A percentile compares a stretch with the other conserved stretches of the same genome.
Evolutionary conservation across 306 rosid genomes (phyloP).

Genomic region (Albizia julibrissin): DNA sequence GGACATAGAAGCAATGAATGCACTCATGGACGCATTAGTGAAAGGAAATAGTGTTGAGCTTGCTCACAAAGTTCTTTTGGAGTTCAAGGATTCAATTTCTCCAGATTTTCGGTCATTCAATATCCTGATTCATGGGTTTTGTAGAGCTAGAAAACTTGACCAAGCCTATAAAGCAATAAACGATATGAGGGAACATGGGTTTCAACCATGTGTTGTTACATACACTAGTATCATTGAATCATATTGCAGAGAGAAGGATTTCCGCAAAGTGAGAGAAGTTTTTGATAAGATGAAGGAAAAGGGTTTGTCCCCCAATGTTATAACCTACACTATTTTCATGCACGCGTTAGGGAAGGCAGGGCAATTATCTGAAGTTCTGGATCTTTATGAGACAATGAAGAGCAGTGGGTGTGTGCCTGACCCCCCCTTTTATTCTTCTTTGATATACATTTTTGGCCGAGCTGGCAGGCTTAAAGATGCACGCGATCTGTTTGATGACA

Average conservation of each 20-base stretch:
- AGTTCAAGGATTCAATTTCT: constrained; percentile 55
- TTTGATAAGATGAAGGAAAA: constrained; percentile 59
- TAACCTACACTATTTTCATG: constrained; percentile 68
- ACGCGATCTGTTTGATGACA: constrained; percentile 64
- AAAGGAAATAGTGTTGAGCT: constrained; percentile 65
- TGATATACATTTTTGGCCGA: constrained; percentile 65
- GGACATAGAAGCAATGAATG: constrained; percentile 54
- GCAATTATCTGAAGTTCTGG: constrained; percentile 55
- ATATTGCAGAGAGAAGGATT: constrained; percentile 63
- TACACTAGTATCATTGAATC: constrained; percentile 62
- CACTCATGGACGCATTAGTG: constrained; percentile 68
- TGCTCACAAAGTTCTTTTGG: constrained; percentile 57
- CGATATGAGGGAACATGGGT: constrained; percentile 65
- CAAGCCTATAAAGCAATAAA: constrained; percentile 60
- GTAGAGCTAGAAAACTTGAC: constrained; percentile 60
- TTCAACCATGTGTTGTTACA: constrained; percentile 59
- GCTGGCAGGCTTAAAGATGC: constrained; percentile 78
- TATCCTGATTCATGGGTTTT: constrained; percentile 80
- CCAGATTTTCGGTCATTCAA: constrained; percentile 53
- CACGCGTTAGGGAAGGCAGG: constrained; percentile 65
- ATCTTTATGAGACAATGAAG: constrained; percentile 66
- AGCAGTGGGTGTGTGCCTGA: constrained; percentile 58
- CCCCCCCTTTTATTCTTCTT: constrained; percentile 51
- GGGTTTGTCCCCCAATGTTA: constrained; percentile 57
- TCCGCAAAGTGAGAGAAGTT: constrained; percentile 59